These are phyloP conservation scores for Capsicum rhomboideum DNA, from an alignment of 257 asterid genomes.

Conservation along the genomic window DNA sequence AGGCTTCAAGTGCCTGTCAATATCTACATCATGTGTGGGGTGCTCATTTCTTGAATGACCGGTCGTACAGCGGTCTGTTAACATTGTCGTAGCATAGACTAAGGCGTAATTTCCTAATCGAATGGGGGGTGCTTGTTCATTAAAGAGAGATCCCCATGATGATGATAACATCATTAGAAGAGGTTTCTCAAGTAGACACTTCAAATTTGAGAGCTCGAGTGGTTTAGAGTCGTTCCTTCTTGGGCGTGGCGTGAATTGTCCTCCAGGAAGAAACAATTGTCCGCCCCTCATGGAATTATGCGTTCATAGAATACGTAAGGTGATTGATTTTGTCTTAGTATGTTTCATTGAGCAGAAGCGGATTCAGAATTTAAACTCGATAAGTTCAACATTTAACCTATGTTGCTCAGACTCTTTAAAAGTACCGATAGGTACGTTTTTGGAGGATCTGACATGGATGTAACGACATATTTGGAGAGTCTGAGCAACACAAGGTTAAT, in stretches of 20 bases:
- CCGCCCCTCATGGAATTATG: conserved; percentile 81
- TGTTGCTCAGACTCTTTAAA: background rate
- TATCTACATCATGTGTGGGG: background rate
- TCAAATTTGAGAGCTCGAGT: conserved; percentile 84
- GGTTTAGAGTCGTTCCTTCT: conserved; percentile 57
- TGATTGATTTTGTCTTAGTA: background rate
- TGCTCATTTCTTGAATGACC: background rate
- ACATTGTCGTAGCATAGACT: background rate
- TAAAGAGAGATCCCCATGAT: conserved; percentile 68
- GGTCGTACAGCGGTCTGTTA: background rate
- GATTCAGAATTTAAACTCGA: background rate
- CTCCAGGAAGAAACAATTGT: conserved; percentile 30
- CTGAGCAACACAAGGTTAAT: background rate
- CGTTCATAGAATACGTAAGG: conserved; percentile 54
- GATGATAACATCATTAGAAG: conserved; percentile 43
- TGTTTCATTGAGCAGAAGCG: background rate
- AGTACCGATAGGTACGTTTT: background rate
- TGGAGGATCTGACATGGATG: background rate
- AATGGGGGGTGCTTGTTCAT: conserved; percentile 96
- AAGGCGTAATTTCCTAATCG: background rate
- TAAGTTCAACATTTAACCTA: background rate
- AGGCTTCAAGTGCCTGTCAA: background rate
- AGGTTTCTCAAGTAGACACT: conserved; percentile 59
- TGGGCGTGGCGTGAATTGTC: conserved; percentile 38
- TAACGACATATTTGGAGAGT: background rate